Percentiles rank a stretch among this genome's conserved stretches.
phyloP scores from a whole-genome alignment of 169 alveolate genomes.

The Eimeria zaria region DNA sequence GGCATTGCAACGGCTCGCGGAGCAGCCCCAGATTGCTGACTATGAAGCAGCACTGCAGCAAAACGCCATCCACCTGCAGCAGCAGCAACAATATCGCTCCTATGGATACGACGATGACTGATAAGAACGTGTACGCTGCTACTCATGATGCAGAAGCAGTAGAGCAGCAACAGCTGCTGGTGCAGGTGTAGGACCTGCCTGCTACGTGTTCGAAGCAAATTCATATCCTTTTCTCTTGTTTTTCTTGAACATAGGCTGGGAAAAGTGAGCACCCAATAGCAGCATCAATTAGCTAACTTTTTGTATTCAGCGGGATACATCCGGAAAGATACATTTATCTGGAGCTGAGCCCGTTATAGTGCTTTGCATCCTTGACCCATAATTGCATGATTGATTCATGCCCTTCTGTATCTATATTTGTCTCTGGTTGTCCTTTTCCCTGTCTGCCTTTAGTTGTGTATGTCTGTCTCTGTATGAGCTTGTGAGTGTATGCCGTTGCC shows the following conservation, averaged over 20 bases:
- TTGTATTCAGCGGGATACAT: not conserved
- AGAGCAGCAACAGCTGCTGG: not conserved
- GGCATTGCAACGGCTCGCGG: conserved; percentile 56
- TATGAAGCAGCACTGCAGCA: conserved; percentile 70
- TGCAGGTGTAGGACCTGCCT: not conserved
- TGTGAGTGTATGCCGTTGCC: not conserved
- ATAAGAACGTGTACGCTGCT: not conserved
- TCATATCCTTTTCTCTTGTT: not conserved
- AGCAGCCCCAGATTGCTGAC: conserved; percentile 51
- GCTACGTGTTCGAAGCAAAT: not conserved
- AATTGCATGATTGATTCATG: no score
- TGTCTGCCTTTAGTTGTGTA: not conserved
- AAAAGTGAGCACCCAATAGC: not conserved
- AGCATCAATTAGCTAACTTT: not conserved
- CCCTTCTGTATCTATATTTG: not conserved
- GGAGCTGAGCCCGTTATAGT: no score
- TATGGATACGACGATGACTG: conserved; percentile 25
- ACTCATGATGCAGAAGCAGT: not conserved
- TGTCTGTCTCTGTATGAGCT: not conserved
- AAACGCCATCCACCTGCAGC: conserved; percentile 29
- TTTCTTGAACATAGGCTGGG: not conserved
- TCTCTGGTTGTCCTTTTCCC: not conserved
- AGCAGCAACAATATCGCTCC: conserved; percentile 9
- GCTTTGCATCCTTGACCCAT: no score
- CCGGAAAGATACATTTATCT: no score